Percentiles rank a stretch among this genome's conserved stretches.
Conservation (phyloP, 805 yeast species). For the Pichia gijzeniarum region DNA sequence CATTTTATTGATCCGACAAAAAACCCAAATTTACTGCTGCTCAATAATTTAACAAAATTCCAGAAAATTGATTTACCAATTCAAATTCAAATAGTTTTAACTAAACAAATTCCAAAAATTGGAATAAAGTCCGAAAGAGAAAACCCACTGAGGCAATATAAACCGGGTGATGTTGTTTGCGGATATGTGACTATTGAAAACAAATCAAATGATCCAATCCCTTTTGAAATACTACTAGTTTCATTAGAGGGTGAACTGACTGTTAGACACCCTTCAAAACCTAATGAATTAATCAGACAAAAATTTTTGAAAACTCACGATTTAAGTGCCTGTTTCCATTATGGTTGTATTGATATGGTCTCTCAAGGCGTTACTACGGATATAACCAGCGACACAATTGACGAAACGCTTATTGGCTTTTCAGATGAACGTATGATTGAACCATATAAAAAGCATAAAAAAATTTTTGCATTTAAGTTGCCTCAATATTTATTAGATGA, state of each 20-base stretch:
- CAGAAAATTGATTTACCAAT: constrained; percentile 24
- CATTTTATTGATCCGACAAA: constrained; percentile 16
- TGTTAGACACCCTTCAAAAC: constrained; percentile 9
- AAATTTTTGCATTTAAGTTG: constrained; percentile 49
- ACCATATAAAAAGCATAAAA: constrained; percentile 46
- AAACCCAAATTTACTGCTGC: constrained; percentile 19
- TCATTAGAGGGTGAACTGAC: constrained; percentile 47
- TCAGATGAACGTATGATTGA: constrained; percentile 38
- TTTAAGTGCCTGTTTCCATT: constrained; percentile 45
- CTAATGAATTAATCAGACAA: constrained; percentile 14
- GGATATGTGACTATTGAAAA: constrained; percentile 48
- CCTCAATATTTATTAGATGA: constrained; percentile 48
- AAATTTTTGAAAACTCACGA: constrained; percentile 45
- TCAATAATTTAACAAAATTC: constrained; percentile 25
- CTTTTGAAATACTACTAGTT: constrained; percentile 58
- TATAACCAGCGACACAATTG: constrained; percentile 16
- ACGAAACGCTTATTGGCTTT: constrained; percentile 33
- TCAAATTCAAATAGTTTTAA: constrained; percentile 28
- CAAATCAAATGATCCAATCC: constrained; percentile 34
- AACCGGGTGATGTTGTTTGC: constrained; percentile 59
- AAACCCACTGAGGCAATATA: constrained; percentile 43
- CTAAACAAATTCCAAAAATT: constrained; percentile 35
- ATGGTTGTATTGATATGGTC: constrained; percentile 24
- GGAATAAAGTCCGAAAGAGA: constrained; percentile 23
- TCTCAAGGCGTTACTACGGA: constrained; percentile 8